Evolutionary conservation across 305 asterid species (phyloP), one percentile per base, ranked within the genome.

Genomic region (Coffea humblotiana): DNA sequence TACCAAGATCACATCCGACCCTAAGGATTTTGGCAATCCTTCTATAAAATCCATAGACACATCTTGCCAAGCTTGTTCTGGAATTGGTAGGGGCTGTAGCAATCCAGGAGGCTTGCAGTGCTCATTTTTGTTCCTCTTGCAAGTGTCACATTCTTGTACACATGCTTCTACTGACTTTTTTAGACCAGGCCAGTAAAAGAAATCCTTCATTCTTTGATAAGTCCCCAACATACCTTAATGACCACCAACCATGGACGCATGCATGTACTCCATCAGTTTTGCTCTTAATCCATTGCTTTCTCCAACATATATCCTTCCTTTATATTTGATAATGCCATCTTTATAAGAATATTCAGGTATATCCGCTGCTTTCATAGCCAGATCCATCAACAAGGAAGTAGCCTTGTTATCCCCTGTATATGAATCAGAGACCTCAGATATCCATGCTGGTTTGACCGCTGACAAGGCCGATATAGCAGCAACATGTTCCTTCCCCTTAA

Each of bases 341-440:
- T 71, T 43, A 12, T 13, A 52, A 0, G 58, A 14, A 15, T 52
- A 52, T 4, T 18, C 6, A 3, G 23, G n/a, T 5, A 12, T 1
- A 0, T 12, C 3, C 29, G 2, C 0, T 15, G 27, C 15, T 4
- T 8, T 19, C 5, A 16, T 0, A 3, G 15, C 3, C 0, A 71
- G 1, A 2, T 35, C 12, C n/a, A 21, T 71, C 3, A 19, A 2
- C 13, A 32, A 2, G 6, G 15, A 9, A 5, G 56, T 47, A 2
- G 5, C 25, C 2, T 37, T 35, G 21, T 19, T 15, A 8, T 23
- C 74, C 1, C 43, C 3, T 0, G 3, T 14, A 43, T 71, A 71
- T 1, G 18, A 13, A 14, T 18, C 9, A 1, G 18, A 1, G 2
- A 71, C 27, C 0, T 71, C 35, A 16, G 29, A 8, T 1, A 71